Base-by-base conservation (phyloP, 345 rosid species). In the Euphorbia lathyris region DNA sequence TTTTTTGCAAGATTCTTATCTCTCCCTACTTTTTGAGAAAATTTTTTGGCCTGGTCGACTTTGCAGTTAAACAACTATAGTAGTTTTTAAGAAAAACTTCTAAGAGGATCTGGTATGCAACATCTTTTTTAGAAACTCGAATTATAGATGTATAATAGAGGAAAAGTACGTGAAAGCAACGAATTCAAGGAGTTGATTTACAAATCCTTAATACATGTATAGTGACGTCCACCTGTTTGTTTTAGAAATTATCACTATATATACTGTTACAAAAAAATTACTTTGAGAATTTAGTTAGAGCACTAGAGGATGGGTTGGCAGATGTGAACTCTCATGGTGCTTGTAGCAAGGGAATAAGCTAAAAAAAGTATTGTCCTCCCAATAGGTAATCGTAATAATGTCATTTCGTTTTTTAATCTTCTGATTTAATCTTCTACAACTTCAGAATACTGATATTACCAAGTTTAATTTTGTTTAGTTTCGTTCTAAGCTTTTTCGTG, bases 211-310 rank as follows among this genome's bases (percentile, higher is more conserved):
- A 4, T 20, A 20, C 50, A 36, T 38, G 0, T n/a, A n/a, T n/a
- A n/a, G 10, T 29, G 27, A 3, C 34, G 32, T 17, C 48, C 27
- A 61, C 66, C n/a, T 40, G 43, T 61, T 23, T 63, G 17, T 20
- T 20, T 59, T 5, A 36, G 53, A 45, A 16, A 43, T n/a, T 11
- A 23, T 45, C n/a, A 34, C 42, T 42, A 3, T 45, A 14, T 72
- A 53, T 60, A 8, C 56, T 72, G 74, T 7, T 58, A 72, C 91
- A 96, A 12, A 88, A 86, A 75, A 96, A 83, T 76, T 96, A 90
- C 80, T 96, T 96, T 13, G 99, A 96, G 88, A 92, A 96, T 84
- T 77, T 96, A 66, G 99, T 96, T 68, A 86, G 87, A 78, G 97
- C 97, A 10, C 82, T 96, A 30, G 98, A 96, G 85, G 92, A 87